These are phyloP conservation scores for Decorospora gaudefroyi DNA, from an alignment of 2,329 filamentous ascomycete species.

Conservation along the genomic window DNA sequence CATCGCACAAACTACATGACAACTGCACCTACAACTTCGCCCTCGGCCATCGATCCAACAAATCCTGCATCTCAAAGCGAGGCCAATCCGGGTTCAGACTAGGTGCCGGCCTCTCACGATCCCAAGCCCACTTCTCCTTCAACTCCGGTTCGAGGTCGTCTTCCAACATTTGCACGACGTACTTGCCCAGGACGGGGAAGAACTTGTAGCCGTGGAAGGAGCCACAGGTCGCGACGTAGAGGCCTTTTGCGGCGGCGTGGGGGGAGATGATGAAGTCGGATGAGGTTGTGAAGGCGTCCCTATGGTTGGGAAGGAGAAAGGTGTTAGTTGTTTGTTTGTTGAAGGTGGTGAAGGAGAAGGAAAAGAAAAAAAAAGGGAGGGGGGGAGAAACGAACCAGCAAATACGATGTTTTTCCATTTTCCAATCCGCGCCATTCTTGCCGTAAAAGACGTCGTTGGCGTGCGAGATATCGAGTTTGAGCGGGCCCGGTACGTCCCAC, in stretches of 20 bases:
- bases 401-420: constrained; percentile 65
- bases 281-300: constrained; percentile 66
- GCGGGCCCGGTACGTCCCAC: constrained; percentile 61
- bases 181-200: constrained; percentile 61
- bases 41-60: constrained; percentile 48
- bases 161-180: constrained; percentile 57
- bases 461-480: constrained; percentile 64
- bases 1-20: background rate
- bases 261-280: constrained; percentile 61
- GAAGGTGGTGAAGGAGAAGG: no score
- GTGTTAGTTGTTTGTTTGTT: no score
- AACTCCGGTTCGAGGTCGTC: constrained; percentile 53
- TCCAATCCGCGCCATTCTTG: constrained; percentile 59
- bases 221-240: constrained; percentile 65
- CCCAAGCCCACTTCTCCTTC: constrained; percentile 65
- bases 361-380: accelerated
- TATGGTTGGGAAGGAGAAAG: constrained; percentile 42
- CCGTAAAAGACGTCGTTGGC: constrained; percentile 65
- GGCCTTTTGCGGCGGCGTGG: constrained; percentile 52
- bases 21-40: constrained; percentile 38
- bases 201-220: constrained; percentile 67
- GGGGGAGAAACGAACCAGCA: constrained; percentile 60
- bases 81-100: constrained; percentile 61
- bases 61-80: constrained; percentile 61
- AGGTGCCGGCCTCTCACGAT: constrained; percentile 61